Percentiles rank a stretch among this genome's conserved stretches.
These are phyloP conservation scores for Serpula lacrymans DNA, from an alignment of 768 basidiomycete species.

Conservation along the genomic window DNA sequence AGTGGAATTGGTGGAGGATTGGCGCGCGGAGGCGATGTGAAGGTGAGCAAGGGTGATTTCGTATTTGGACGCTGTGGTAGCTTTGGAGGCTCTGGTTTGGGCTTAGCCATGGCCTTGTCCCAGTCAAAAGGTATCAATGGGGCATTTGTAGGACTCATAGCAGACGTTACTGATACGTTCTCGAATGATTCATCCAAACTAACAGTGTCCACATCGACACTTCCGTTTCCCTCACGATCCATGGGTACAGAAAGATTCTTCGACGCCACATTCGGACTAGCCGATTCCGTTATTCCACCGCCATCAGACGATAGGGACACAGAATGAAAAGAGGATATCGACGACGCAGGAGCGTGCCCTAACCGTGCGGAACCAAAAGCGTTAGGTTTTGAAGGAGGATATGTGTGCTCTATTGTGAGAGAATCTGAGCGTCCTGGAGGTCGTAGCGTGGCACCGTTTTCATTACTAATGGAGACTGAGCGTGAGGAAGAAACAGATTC, in stretches of 20 bases:
- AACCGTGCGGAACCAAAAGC: slow-evolving; percentile 30
- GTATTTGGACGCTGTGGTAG: slow-evolving; percentile 44
- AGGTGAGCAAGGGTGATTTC: slow-evolving; percentile 11
- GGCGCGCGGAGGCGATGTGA: too few species aligned
- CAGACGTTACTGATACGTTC: slow-evolving; percentile 53
- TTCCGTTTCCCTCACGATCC: slow-evolving; percentile 34
- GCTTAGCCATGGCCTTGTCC: slow-evolving; percentile 40
- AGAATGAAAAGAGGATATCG: slow-evolving; percentile 80
- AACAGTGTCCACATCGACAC: slow-evolving; percentile 44
- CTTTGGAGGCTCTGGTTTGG: slow-evolving; percentile 37
- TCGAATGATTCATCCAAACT: slow-evolving; percentile 76
- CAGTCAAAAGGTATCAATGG: slow-evolving; percentile 46
- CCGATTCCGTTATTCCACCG: slow-evolving; percentile 25
- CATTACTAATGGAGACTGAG: slow-evolving; percentile 14
- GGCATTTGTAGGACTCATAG: slow-evolving; percentile 50
- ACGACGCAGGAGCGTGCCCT: slow-evolving; percentile 61
- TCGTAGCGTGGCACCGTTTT: slow-evolving; percentile 14
- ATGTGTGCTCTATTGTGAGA: slow-evolving; percentile 55
- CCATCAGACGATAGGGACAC: slow-evolving; percentile 74
- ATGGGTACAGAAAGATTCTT: slow-evolving; percentile 45
- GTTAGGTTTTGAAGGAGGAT: slow-evolving; percentile 45
- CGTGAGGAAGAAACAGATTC: slow-evolving; percentile 35
- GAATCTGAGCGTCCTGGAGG: slow-evolving; percentile 42
- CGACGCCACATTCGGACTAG: slow-evolving; percentile 12
- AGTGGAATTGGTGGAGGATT: slow-evolving; percentile 29